Percentiles rank a stretch among this genome's conserved stretches.
Evolutionary conservation across 192 early-diverging fungal species (phyloP).

Genomic region (Backusella tuberculispora): DNA sequence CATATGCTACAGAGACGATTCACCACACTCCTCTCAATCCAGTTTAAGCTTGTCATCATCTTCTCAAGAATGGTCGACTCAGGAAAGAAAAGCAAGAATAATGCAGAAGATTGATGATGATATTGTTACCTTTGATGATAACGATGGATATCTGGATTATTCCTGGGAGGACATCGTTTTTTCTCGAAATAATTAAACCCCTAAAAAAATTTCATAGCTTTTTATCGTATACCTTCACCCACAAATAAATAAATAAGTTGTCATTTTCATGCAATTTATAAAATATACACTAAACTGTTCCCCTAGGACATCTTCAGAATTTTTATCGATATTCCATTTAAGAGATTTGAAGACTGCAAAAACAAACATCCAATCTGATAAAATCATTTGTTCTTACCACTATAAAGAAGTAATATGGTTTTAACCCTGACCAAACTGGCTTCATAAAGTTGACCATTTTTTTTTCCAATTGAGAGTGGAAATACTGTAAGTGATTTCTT

Average conservation of each 20-base stretch:
- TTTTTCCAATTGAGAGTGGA: no score
- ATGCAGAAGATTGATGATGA: conserved; percentile 20
- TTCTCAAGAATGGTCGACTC: conserved; percentile 19
- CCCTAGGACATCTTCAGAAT: conserved; percentile 11
- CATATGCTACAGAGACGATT: conserved; percentile 22
- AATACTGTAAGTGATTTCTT: no score
- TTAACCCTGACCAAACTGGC: no score
- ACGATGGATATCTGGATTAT: conserved; percentile 16
- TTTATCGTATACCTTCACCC: no score
- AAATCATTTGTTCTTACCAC: not conserved
- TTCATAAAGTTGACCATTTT: no score
- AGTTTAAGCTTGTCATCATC: conserved; percentile 18
- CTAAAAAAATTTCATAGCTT: no score
- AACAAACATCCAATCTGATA: not conserved
- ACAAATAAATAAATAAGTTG: conserved; percentile 5
- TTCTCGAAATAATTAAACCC: conserved; percentile 22
- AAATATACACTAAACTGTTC: conserved; percentile 9
- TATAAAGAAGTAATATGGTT: no score
- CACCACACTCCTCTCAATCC: conserved; percentile 25
- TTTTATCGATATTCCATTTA: conserved; percentile 1
- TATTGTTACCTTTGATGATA: conserved; percentile 22
- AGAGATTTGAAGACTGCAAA: conserved; percentile 16
- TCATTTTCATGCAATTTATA: conserved; percentile 10
- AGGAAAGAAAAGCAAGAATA: conserved; percentile 22
- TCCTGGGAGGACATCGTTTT: conserved; percentile 16